Conservation (phyloP, 495 filamentous ascomycete genomes). For the Opeltia flavorubescens region DNA sequence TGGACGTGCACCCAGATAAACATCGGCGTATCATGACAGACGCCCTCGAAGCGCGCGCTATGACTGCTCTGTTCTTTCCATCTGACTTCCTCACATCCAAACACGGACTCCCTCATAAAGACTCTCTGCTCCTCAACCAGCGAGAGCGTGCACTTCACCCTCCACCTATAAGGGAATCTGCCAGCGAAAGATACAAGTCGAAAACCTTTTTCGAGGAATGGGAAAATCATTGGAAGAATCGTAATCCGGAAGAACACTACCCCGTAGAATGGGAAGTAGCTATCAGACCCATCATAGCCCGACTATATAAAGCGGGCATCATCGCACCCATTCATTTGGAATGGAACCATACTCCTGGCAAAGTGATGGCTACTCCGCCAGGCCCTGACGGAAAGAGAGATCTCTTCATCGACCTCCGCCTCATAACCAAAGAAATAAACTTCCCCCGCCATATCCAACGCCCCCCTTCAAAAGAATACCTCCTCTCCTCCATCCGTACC, state of each 20-base stretch:
- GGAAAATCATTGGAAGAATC: conserved; percentile 15
- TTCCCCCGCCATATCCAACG: conserved; percentile 13
- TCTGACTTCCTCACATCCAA: conserved; percentile 21
- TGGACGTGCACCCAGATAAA: conserved; percentile 20
- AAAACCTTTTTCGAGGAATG: conserved; percentile 26
- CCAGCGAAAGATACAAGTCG: conserved; percentile 21
- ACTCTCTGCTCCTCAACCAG: conserved; percentile 25
- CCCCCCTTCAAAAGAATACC: conserved; percentile 19
- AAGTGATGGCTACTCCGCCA: conserved; percentile 21
- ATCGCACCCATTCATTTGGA: conserved; percentile 18
- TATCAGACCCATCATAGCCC: conserved; percentile 28
- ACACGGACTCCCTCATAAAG: conserved; percentile 19
- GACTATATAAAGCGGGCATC: conserved; percentile 33
- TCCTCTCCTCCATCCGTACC: conserved; percentile 17
- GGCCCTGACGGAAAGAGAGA: conserved; percentile 26
- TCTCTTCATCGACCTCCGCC: conserved; percentile 29
- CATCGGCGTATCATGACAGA: conserved; percentile 29
- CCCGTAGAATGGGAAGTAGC: conserved; percentile 25
- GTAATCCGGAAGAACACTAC: conserved; percentile 14
- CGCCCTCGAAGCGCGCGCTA: conserved; percentile 24
- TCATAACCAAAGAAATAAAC: conserved; percentile 3
- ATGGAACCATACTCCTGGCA: conserved; percentile 16
- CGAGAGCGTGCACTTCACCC: conserved; percentile 20
- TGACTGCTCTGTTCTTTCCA: conserved; percentile 29
- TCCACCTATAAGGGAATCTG: conserved; percentile 20